phyloP scores from a whole-genome alignment of 2,329 filamentous ascomycete genomes.

The Myriosclerotinia scirpicola region DNA sequence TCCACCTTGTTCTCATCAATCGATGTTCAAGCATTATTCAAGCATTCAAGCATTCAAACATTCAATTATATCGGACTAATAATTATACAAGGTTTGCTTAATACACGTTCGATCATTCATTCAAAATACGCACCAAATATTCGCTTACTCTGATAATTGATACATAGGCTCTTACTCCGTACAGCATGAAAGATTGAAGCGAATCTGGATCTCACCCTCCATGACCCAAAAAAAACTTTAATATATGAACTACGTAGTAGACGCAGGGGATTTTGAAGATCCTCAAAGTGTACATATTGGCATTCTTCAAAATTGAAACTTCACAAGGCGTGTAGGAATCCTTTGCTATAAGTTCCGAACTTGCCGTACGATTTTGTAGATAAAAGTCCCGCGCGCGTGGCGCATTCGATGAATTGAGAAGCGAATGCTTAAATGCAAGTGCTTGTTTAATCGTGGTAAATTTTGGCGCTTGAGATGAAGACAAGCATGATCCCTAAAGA shows the following conservation, averaged over 20 bases:
- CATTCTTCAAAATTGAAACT: neutral
- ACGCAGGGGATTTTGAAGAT: neutral
- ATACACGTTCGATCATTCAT: no score
- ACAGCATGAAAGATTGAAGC: neutral
- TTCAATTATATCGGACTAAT: no score
- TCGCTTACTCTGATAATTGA: no score
- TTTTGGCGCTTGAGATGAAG: neutral
- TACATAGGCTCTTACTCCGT: no score
- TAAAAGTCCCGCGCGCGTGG: neutral
- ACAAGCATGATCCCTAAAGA: neutral
- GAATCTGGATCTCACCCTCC: neutral
- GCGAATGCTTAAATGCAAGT: neutral
- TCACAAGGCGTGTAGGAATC: neutral
- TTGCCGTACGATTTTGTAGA: neutral
- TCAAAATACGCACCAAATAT: no score
- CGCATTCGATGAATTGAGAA: neutral
- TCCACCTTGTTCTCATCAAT: no score
- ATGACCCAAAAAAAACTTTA: neutral
- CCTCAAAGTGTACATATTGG: neutral
- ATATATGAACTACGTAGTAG: conserved; percentile 1
- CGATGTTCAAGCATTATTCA: no score
- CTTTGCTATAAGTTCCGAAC: neutral
- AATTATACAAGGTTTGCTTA: no score
- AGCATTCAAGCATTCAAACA: no score
- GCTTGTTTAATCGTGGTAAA: neutral